These are phyloP conservation scores for Mariannaea sp. DNA, from an alignment of 2,329 filamentous ascomycete species.

Conservation along the genomic window DNA sequence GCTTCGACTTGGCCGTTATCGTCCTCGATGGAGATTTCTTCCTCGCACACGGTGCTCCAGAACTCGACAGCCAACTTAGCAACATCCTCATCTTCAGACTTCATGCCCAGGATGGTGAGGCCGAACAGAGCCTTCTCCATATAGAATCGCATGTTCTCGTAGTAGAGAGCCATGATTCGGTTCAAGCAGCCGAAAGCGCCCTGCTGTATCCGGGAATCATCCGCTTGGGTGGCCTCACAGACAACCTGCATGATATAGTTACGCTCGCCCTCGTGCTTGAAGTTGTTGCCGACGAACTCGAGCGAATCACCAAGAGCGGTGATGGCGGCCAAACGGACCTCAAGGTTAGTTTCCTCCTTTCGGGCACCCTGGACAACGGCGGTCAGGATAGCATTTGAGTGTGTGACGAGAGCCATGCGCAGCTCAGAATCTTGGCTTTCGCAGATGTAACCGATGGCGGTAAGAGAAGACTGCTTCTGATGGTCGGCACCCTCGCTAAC, in stretches of 20 bases:
- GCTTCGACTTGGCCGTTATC: constrained; percentile 82
- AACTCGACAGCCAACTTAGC: constrained; percentile 98
- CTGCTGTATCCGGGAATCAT: constrained; percentile 89
- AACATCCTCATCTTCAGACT: constrained; percentile 95
- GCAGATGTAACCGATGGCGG: constrained; percentile 98
- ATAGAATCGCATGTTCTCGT: constrained; percentile 99
- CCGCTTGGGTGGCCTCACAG: constrained; percentile 95
- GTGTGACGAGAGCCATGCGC: constrained; percentile 75
- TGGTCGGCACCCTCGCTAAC: constrained; percentile 85
- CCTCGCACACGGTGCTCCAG: constrained; percentile 99
- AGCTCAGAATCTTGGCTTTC: constrained; percentile 91
- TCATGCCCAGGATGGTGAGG: constrained; percentile 97
- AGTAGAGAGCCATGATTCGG: constrained; percentile 98
- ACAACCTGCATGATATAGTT: constrained; percentile 99
- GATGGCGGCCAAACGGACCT: constrained; percentile 92
- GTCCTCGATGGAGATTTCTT: constrained; percentile 97
- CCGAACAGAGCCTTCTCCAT: constrained; percentile 99
- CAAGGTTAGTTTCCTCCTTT: constrained; percentile 90
- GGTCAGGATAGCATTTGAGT: constrained; percentile 97
- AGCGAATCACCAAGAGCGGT: constrained; percentile 93
- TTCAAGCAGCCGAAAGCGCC: constrained; percentile 97
- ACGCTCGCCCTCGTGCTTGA: constrained; percentile 97
- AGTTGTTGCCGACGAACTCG: constrained; percentile 97
- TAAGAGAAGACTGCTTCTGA: constrained; percentile 92
- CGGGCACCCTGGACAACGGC: constrained; percentile 96